These are phyloP conservation scores for Kluyveromyces siamensis DNA, from an alignment of 805 yeast species.

Conservation along the genomic window DNA sequence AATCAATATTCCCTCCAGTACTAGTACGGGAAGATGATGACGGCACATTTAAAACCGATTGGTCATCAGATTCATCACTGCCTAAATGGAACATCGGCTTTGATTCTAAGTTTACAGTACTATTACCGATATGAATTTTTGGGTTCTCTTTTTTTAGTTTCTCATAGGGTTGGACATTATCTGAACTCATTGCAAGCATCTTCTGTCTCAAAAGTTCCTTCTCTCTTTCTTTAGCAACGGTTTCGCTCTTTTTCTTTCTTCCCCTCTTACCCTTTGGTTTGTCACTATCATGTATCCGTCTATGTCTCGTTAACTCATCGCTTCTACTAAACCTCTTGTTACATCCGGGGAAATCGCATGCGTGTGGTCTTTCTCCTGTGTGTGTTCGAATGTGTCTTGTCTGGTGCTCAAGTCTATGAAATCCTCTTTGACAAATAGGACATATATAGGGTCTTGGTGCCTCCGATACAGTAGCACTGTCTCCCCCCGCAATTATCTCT, in stretches of 20 bases:
- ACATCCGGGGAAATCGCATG: conserved; percentile 66
- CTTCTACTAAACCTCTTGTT: conserved; percentile 57
- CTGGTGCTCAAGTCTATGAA: conserved; percentile 69
- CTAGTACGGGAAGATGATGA: neutral
- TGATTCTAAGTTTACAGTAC: neutral
- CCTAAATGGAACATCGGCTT: conserved; percentile 2
- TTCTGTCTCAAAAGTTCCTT: neutral
- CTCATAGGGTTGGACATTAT: conserved; percentile 3
- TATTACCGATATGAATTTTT: neutral
- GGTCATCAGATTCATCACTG: conserved; percentile 1
- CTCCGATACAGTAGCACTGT: conserved; percentile 10
- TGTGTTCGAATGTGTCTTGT: conserved; percentile 74
- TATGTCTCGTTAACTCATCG: conserved; percentile 68
- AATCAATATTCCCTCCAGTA: neutral
- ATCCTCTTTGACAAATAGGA: conserved; percentile 65
- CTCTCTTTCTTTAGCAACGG: neutral
- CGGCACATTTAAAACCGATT: neutral
- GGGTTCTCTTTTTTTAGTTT: neutral
- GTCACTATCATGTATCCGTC: conserved; percentile 65
- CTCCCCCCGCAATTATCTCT: neutral
- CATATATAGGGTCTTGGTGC: conserved; percentile 56
- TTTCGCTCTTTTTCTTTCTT: conserved; percentile 29
- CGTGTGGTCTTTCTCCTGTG: conserved; percentile 76
- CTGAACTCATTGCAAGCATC: neutral
- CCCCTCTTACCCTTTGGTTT: conserved; percentile 53